Percentiles rank a stretch among this genome's conserved stretches.
Evolutionary conservation across 306 rosid genomes (phyloP).

Genomic region (Erythrophleum fordii): DNA sequence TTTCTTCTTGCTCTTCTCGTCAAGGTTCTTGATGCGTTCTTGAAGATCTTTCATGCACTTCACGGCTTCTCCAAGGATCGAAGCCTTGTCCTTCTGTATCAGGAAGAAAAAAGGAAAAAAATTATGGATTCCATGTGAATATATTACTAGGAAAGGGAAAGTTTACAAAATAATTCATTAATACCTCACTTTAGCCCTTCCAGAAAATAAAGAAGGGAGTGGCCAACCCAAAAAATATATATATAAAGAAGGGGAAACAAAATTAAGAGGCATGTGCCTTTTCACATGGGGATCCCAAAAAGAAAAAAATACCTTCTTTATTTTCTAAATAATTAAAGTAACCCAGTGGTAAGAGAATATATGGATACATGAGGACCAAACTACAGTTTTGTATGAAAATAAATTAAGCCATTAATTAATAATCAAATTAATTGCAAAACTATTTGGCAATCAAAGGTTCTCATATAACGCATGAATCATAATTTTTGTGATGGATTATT

Average conservation of each 20-base stretch:
- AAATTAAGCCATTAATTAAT: not conserved
- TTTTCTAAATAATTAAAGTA: not conserved
- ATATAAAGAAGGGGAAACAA: no score
- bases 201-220: not conserved
- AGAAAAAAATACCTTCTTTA: not conserved
- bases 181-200: not conserved
- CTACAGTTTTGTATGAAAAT: not conserved
- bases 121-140: not conserved
- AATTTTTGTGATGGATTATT: no score
- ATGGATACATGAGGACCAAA: not conserved
- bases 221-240: no score
- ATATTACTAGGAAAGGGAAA: no score
- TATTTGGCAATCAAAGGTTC: not conserved
- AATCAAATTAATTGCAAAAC: no score
- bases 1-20: constrained; percentile 8
- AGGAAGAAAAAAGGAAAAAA: not conserved
- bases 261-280: not conserved
- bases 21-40: constrained; percentile 14
- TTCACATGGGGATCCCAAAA: not conserved
- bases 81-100: constrained; percentile 16
- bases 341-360: not conserved
- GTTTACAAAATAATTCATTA: no score
- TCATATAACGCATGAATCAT: not conserved
- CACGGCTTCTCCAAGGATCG: constrained; percentile 8
- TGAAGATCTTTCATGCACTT: constrained; percentile 21